Evolutionary conservation across 805 yeast species (phyloP), one percentile per base, ranked within the genome.

Genomic region (Ogataea ramenticola): DNA sequence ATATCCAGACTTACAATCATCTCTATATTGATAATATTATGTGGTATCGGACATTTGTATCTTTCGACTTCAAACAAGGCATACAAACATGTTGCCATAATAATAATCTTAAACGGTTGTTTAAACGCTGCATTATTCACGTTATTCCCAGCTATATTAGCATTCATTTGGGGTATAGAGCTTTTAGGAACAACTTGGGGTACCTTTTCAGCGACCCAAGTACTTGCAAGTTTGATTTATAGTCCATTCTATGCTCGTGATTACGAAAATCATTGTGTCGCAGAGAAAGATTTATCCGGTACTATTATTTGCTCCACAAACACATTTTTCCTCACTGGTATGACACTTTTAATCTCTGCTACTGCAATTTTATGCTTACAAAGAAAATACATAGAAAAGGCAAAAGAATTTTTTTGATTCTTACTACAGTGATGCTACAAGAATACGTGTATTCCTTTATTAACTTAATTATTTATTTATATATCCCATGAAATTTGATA

Each of bases 171-270:
- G 89, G 97, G 97, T 0, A 74, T 85, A 20, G 89, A 85, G 36
- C 74, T 86, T 30, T 79, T 91, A 62, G 98, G 97, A 0, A 85
- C 96, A 2, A 85, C 91, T 2, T 91, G 96, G 87, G 97, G 97
- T 2, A 68, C 84, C 22, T 86, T 88, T 59, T 82, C 88, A 75
- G 72, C 86, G 31, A 93, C 95, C 0, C 96, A 96, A 2, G 46
- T 31, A 15, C 21, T 35, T 14, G 42, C 42, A 19, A 22, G 27
- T 20, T 24, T 42, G 11, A 20, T 45, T 10, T 45, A 32, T 24
- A 45, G 33, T 38, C 38, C 42, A 35, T 29, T 42, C n/a, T 45
- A 38, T 34, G 45, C 43, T 15, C 16, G 10, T 27, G 45, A 45
- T 29, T 45, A 37, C 34, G 40, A 39, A 12, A 5, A 33, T 8